Evolutionary conservation across 768 basidiomycete genomes (phyloP), one percentile per base, ranked within the genome.

Genomic region (Leucosporidium scottii): DNA sequence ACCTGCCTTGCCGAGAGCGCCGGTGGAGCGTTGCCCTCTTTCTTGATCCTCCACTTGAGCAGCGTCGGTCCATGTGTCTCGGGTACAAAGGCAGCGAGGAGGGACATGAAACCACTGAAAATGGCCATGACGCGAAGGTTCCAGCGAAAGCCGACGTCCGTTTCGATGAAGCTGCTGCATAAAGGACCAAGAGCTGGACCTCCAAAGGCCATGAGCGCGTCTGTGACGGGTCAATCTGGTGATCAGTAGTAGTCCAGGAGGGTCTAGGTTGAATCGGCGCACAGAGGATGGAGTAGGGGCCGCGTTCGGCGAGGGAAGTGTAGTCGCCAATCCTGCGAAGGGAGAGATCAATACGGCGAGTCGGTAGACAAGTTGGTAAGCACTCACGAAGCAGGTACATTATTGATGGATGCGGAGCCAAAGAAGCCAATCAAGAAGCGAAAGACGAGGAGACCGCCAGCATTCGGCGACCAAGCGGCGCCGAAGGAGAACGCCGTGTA

Each of bases 331-430:
- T 68, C 2, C 51, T 53, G 51, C 20, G 17, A 53, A 15, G 21
- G n/a, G 51, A 17, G 17, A 15, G 51, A 4, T 23, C n/a, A 53
- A n/a, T n/a, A n/a, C n/a, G n/a, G n/a, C n/a, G n/a, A n/a, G n/a
- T n/a, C n/a, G n/a, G n/a, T n/a, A 7, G 47, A 28, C 2, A 28
- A 48, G 56, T n/a, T n/a, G n/a, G 39, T 28, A 72, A 79, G 78
- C 8, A 78, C 78, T 0, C 80, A 62, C 21, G 80, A 61, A 0
- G 78, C 80, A 8, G 80, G 80, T 1, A 80, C 77, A 56, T 80
- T 80, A 47, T 80, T 81, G 53, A 82, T 70, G 0, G 79, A 77
- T 36, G 79, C 78, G 1, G 78, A 68, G 9, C 80, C 81, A 66
- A 78, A 79, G 3, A 70, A 70, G 0, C 80, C 80, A 20, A 78